phyloP scores from a whole-genome alignment of 2,329 filamentous ascomycete genomes.

The Monosporascus cannonballus region DNA sequence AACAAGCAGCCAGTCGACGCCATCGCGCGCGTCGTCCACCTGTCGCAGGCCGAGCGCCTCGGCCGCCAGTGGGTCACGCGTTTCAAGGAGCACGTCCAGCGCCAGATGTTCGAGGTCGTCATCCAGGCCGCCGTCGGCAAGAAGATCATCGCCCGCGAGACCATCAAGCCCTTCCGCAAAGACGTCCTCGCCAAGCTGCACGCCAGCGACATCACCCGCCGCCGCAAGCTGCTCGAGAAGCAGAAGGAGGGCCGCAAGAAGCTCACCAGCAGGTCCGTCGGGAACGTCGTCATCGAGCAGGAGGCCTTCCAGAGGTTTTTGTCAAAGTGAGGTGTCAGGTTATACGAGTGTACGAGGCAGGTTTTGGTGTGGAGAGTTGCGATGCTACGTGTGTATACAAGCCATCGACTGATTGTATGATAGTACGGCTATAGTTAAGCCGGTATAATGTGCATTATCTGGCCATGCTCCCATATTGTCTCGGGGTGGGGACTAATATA shows the following conservation, averaged over 20 bases:
- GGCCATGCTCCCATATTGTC: too few species aligned
- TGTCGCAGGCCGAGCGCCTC: conserved; percentile 71
- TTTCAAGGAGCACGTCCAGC: conserved; percentile 93
- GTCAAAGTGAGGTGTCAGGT: conserved; percentile 51
- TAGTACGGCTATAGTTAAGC: too few species aligned
- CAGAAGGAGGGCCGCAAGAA: conserved; percentile 94
- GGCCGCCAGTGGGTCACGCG: conserved; percentile 87
- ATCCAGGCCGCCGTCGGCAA: conserved; percentile 86
- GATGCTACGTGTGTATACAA: background rate
- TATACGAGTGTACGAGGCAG: background rate
- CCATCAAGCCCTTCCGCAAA: conserved; percentile 93
- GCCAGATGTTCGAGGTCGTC: conserved; percentile 95
- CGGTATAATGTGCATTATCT: too few species aligned
- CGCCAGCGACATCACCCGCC: conserved; percentile 76
- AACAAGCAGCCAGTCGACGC: conserved; percentile 93
- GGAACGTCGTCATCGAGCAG: conserved; percentile 94
- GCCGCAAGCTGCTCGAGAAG: conserved; percentile 86
- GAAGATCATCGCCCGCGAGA: conserved; percentile 82
- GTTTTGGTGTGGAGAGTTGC: background rate
- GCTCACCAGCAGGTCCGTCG: conserved; percentile 59
- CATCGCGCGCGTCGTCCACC: conserved; percentile 83
- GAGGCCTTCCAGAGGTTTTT: conserved; percentile 93
- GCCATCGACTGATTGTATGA: too few species aligned
- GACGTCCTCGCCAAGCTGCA: conserved; percentile 92
- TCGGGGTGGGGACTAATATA: too few species aligned